Percentiles rank a stretch among this genome's conserved stretches.
Evolutionary conservation across 805 yeast species (phyloP).

Genomic region (Suhomyces sp.): DNA sequence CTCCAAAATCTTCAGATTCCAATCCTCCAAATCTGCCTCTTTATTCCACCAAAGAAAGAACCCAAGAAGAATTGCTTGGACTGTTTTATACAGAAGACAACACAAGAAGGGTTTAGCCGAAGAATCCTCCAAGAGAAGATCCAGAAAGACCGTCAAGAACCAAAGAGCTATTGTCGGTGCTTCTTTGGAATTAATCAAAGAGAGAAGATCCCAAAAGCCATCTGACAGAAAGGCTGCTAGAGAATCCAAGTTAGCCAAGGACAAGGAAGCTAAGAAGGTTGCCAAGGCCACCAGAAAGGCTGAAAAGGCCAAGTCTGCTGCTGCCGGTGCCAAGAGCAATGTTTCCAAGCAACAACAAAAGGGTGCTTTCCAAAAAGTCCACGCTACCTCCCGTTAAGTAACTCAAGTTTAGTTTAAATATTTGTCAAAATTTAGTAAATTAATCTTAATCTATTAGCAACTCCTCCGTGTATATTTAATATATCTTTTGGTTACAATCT

Average conservation of each 20-base stretch:
- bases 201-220: conserved; percentile 94
- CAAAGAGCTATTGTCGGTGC: conserved; percentile 99
- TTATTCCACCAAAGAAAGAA: conserved; percentile 99
- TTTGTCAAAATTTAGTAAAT: conserved; percentile 8
- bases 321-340: conserved; percentile 65
- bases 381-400: conserved; percentile 91
- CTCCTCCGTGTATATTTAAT: conserved; percentile 15
- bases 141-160: conserved; percentile 96
- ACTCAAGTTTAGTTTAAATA: conserved; percentile 10
- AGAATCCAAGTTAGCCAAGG: conserved; percentile 80
- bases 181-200: conserved; percentile 95
- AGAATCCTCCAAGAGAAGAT: conserved; percentile 95
- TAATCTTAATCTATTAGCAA: conserved; percentile 9
- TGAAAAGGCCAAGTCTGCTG: conserved; percentile 80
- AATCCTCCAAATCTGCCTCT: conserved; percentile 94
- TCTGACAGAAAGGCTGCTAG: conserved; percentile 98
- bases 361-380: conserved; percentile 98
- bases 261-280: conserved; percentile 86
- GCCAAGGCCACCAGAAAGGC: conserved; percentile 95
- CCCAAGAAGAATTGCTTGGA: conserved; percentile 99
- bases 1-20: conserved; percentile 99
- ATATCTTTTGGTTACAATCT: conserved; percentile 7
- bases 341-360: conserved; percentile 94
- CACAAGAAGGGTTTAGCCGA: conserved; percentile 99
- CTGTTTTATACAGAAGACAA: conserved; percentile 98